Base-by-base conservation (phyloP, 345 rosid species). In the Ceriops decandra region DNA sequence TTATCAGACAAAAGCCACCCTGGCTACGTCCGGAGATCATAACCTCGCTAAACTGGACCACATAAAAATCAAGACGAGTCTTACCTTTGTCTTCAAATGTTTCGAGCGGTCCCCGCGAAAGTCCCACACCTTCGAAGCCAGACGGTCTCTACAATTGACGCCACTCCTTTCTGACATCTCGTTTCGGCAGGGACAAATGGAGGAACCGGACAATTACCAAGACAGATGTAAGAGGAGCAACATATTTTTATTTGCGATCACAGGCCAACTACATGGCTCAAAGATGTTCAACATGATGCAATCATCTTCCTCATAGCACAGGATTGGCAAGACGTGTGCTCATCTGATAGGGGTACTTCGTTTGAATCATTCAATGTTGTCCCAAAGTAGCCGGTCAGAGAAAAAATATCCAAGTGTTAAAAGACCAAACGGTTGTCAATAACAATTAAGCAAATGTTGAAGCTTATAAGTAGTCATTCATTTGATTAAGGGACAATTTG, bases 101-200 rank as follows among this genome's bases (percentile, higher is more conserved):
- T 71, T 66, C 11, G 64, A 76, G 58, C 77, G 66, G 80, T 63
- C 70, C 77, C 76, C 62, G 54, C 77, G 73, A 83, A 83, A 71
- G 77, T 80, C 76, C 79, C 84, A 54, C 58, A 54, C 64, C 66
- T 75, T 72, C 67, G 60, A 62, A 75, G 65, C 66, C 22, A 57
- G 62, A 72, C 74, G 78, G 84, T 74, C 83, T 78, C 76, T 26
- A 20, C 49, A 66, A 63, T 24, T 70, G 74, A 83, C 74, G 72
- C 51, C 56, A 58, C 54, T 54, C 75, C 68, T 64, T 64, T 36
- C 74, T 67, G 64, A 68, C 72, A 75, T 63, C 56, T 69, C 67
- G 69, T 76, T 72, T n/a, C 38, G 21, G 70, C 1, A 32, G 57
- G 52, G 35, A 59, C 17, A 42, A 42, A 42, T 13, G 49, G 49